These are phyloP conservation scores for Dactylonectria estremocensis DNA, from an alignment of 2,329 filamentous ascomycete species.

Conservation along the genomic window DNA sequence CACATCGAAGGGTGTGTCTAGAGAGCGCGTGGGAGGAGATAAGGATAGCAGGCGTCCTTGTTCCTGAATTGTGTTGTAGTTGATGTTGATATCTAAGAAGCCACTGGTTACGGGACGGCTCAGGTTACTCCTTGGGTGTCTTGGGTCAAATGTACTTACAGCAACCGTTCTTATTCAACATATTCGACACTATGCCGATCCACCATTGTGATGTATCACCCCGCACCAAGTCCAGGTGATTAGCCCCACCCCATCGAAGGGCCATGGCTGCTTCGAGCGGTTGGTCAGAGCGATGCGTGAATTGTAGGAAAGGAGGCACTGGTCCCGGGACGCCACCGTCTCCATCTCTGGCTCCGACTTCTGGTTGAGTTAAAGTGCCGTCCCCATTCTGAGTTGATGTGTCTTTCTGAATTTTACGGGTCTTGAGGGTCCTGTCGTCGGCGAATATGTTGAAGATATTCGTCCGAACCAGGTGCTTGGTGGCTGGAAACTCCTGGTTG, in stretches of 20 bases:
- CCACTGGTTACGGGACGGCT: background rate
- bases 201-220: background rate
- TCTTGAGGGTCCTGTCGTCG: background rate
- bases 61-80: background rate
- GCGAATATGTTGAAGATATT: slow-evolving; percentile 10
- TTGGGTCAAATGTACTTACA: background rate
- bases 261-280: background rate
- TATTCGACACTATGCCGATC: background rate
- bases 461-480: background rate
- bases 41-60: background rate
- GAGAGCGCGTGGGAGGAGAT: background rate
- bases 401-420: background rate
- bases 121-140: background rate
- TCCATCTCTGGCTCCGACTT: background rate
- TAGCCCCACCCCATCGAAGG: background rate
- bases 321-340: background rate
- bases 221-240: background rate
- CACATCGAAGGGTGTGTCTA: background rate
- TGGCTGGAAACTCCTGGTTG: background rate
- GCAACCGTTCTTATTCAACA: background rate
- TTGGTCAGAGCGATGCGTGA: background rate
- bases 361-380: background rate
- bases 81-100: background rate
- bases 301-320: background rate
- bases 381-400: background rate